phyloP scores from a whole-genome alignment of 208 protist genomes.

The Wallacemonas sp. region DNA sequence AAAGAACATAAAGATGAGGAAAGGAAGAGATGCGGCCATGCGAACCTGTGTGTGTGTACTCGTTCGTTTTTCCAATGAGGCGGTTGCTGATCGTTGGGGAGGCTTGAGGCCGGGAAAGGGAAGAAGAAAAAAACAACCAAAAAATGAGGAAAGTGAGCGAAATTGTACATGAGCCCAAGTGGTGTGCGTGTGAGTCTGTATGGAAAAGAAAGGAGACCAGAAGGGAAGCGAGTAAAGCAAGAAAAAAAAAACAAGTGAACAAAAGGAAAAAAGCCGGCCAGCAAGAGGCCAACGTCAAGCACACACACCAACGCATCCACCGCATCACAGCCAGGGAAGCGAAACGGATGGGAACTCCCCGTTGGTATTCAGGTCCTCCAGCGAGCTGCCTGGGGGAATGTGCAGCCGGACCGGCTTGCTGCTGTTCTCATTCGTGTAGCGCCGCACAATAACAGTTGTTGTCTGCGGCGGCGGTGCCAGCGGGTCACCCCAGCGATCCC shows the following conservation, averaged over 20 bases:
- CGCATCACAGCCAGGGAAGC: neutral
- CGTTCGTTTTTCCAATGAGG: no score
- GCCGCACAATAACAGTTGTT: conserved; percentile 4
- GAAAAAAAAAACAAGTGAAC: neutral
- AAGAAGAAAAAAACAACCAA: neutral
- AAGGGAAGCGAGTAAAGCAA: neutral
- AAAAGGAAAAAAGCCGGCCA: neutral
- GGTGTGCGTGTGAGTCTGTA: no score
- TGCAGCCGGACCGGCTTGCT: conserved; percentile 12
- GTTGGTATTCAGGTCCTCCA: neutral
- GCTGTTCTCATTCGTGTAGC: conserved; percentile 12
- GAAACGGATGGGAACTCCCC: conserved; percentile 7
- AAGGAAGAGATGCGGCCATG: no score
- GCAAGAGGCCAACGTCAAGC: neutral
- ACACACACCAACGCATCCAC: neutral
- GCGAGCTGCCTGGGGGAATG: neutral
- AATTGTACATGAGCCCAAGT: no score
- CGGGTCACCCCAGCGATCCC: conserved; percentile 9
- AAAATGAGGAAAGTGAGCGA: no score
- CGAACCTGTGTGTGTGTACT: no score
- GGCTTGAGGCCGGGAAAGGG: no score
- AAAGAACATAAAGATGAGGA: neutral
- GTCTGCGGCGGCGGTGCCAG: conserved; percentile 3
- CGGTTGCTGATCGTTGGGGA: no score
- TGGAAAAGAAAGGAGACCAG: neutral